A percentile compares a stretch with the other conserved stretches of the same genome.
Evolutionary conservation across 1,139 yeast species (phyloP).

Genomic region (Saccharomyces hybrid): DNA sequence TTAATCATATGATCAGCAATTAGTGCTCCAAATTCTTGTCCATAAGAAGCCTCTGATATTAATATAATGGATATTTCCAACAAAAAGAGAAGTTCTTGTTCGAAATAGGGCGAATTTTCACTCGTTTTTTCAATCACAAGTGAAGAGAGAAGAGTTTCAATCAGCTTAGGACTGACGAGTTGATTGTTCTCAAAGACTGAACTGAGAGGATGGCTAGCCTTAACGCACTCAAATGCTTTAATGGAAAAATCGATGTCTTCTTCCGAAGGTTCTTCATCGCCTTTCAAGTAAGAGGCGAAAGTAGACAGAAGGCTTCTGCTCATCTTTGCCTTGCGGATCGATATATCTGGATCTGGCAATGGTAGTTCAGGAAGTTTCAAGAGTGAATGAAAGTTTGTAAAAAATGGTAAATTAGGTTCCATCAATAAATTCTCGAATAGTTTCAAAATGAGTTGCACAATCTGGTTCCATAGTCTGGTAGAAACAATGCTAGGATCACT

Average conservation of each 20-base stretch:
- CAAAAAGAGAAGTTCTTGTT: conserved; percentile 3
- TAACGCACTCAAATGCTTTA: conserved; percentile 42
- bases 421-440: conserved; percentile 69
- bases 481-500: conserved; percentile 28
- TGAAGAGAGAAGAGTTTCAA: conserved; percentile 1
- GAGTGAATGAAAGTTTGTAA: conserved; percentile 53
- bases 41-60: not conserved
- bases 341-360: conserved; percentile 56
- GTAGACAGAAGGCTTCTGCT: conserved; percentile 77
- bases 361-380: conserved; percentile 47
- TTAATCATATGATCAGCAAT: conserved; percentile 10
- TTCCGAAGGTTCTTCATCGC: conserved; percentile 90
- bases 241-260: conserved; percentile 84
- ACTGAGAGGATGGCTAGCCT: conserved; percentile 1
- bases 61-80: conserved; percentile 1
- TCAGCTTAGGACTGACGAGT: conserved; percentile 2
- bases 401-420: conserved; percentile 57
- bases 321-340: conserved; percentile 52
- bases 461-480: conserved; percentile 48
- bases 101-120: conserved; percentile 4
- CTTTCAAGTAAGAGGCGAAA: conserved; percentile 83
- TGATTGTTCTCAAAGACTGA: conserved; percentile 3
- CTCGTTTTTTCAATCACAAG: not conserved
- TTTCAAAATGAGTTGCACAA: conserved; percentile 53
- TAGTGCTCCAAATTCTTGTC: not conserved